These are phyloP conservation scores for Taphrina confusa DNA, from an alignment of 1,139 yeast species.

Conservation along the genomic window DNA sequence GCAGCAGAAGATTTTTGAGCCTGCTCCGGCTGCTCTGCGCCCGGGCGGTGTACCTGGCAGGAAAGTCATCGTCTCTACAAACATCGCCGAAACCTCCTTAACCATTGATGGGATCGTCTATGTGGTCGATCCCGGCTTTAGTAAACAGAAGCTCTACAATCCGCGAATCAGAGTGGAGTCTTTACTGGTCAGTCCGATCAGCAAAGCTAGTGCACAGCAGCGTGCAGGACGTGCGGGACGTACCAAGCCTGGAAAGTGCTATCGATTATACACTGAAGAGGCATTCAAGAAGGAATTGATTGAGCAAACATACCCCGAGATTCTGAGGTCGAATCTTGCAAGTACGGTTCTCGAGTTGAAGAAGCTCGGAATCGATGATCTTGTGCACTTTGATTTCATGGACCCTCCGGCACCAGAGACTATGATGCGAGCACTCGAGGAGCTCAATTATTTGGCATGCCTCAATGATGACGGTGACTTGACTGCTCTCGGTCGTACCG, in stretches of 20 bases:
- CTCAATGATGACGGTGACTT: slow-evolving; percentile 88
- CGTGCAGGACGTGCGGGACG: slow-evolving; percentile 99
- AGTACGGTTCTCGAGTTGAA: slow-evolving; percentile 90
- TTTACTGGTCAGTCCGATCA: slow-evolving; percentile 88
- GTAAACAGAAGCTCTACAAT: slow-evolving; percentile 93
- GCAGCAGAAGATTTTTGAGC: slow-evolving; percentile 89
- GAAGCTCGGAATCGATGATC: slow-evolving; percentile 90
- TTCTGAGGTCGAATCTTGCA: slow-evolving; percentile 83
- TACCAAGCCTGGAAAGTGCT: slow-evolving; percentile 97
- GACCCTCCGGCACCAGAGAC: slow-evolving; percentile 99
- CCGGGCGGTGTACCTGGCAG: slow-evolving; percentile 87
- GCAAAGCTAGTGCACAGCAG: slow-evolving; percentile 96
- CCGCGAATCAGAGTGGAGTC: slow-evolving; percentile 96
- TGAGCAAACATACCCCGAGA: slow-evolving; percentile 95
- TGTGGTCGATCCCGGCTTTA: slow-evolving; percentile 96
- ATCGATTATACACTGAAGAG: slow-evolving; percentile 92
- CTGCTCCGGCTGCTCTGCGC: slow-evolving; percentile 67
- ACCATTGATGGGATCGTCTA: slow-evolving; percentile 97
- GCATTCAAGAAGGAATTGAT: slow-evolving; percentile 92
- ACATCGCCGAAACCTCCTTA: slow-evolving; percentile 95
- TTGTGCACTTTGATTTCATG: slow-evolving; percentile 97
- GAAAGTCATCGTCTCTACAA: slow-evolving; percentile 89
- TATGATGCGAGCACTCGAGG: slow-evolving; percentile 98
- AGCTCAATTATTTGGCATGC: slow-evolving; percentile 84
- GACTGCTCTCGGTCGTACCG: slow-evolving; percentile 82